Conservation (phyloP, 2,329 filamentous ascomycete genomes). For the Fusarium vanettenii region DNA sequence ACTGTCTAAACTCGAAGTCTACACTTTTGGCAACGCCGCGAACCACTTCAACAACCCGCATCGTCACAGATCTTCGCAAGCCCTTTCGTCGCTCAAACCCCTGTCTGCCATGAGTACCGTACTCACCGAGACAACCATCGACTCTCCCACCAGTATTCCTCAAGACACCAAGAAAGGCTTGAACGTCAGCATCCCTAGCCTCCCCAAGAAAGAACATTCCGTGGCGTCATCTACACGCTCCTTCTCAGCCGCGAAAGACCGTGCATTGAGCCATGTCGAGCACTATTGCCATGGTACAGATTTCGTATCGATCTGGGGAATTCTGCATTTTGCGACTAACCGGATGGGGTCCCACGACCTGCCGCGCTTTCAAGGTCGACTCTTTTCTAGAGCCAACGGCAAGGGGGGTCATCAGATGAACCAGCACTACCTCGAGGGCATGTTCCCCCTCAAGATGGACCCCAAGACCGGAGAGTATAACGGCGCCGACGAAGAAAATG, state of each 20-base stretch:
- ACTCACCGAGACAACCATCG: slow-evolving; percentile 51
- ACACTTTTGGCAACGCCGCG: slow-evolving; percentile 82
- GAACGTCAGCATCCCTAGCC: slow-evolving; percentile 20
- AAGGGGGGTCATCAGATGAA: slow-evolving; percentile 68
- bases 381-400: slow-evolving; percentile 66
- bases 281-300: slow-evolving; percentile 83
- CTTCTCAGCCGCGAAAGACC: slow-evolving; percentile 54
- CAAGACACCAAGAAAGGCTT: slow-evolving; percentile 31
- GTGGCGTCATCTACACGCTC: slow-evolving; percentile 50
- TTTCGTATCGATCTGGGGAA: slow-evolving; percentile 80
- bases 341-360: slow-evolving; percentile 55
- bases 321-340: slow-evolving; percentile 73
- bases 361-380: slow-evolving; percentile 70
- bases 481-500: slow-evolving; percentile 61
- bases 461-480: slow-evolving; percentile 53
- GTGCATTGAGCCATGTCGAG: slow-evolving; percentile 77
- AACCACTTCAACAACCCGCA: slow-evolving; percentile 87
- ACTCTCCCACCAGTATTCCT: slow-evolving; percentile 35
- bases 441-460: slow-evolving; percentile 66
- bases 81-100: slow-evolving; percentile 48
- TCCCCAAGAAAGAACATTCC: slow-evolving; percentile 40
- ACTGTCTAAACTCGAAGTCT: slow-evolving; percentile 77
- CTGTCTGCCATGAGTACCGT: slow-evolving; percentile 48
- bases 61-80: slow-evolving; percentile 60
- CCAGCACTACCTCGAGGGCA: slow-evolving; percentile 71